Conservation (phyloP, 2,329 filamentous ascomycete genomes). For the Monosporascus sp. region DNA sequence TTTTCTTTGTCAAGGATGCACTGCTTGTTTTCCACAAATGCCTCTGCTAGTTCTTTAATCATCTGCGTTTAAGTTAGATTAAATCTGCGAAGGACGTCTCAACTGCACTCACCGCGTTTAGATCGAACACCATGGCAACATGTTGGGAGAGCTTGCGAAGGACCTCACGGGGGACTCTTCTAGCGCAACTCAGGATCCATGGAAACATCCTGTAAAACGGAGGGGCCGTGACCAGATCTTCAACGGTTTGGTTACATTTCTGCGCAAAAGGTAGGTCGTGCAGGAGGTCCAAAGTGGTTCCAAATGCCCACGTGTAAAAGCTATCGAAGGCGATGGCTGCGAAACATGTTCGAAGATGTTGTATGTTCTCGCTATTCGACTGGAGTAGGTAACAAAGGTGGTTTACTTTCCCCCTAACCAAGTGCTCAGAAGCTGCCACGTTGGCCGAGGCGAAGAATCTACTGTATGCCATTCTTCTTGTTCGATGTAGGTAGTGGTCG, state of each 20-base stretch:
- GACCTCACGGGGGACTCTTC: background rate
- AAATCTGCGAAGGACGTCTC: too few relatives aligned
- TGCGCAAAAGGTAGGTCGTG: background rate
- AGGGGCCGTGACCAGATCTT: background rate
- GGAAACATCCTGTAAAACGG: conserved; percentile 1
- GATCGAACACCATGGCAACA: background rate
- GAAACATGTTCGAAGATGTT: background rate
- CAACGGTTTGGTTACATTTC: background rate
- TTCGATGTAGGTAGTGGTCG: conserved; percentile 1
- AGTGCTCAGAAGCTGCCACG: background rate
- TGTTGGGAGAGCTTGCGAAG: background rate
- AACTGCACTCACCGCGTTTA: too few relatives aligned
- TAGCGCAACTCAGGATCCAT: background rate
- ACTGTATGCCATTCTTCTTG: background rate
- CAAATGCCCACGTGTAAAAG: conserved; percentile 3
- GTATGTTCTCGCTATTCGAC: background rate
- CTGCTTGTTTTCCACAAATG: too few relatives aligned
- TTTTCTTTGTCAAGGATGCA: too few relatives aligned
- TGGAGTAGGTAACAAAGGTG: too few relatives aligned
- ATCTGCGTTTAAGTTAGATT: too few relatives aligned
- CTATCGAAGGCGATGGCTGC: conserved; percentile 1
- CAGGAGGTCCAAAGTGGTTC: background rate
- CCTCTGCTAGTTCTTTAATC: too few relatives aligned
- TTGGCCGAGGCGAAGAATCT: background rate
- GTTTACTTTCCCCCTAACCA: background rate